Base-by-base conservation (phyloP, 2,329 filamentous ascomycete species). In the Tolypocladium inflatum region DNA sequence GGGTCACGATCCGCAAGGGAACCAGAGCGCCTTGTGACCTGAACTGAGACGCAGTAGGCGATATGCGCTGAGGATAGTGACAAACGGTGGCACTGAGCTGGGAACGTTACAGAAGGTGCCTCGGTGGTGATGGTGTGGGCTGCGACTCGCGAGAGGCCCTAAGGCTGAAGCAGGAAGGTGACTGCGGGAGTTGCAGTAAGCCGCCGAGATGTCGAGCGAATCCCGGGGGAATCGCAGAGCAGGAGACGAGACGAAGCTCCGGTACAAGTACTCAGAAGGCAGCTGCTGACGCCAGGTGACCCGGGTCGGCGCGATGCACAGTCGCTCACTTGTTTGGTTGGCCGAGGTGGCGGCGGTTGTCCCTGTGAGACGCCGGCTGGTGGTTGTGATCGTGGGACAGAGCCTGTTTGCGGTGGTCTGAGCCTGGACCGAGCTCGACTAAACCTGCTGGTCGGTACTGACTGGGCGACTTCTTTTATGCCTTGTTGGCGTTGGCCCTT, bases 121-220 rank as follows among this genome's bases (percentile, higher is more conserved):
- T 30, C 48, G 48, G 21, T 26, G 21, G 45, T 33, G 54, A 42
- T 17, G 37, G 43, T 9, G 45, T 19, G 45, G 23, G 43, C 15
- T 30, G 26, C 23, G 6, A 13, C 26, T 33, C 19, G 30, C 8
- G 3, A 21, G 54, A 30, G 59, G 30, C 41, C 21, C 60, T 35
- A 56, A 52, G 41, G 55, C 61, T 58, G 13, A 58, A 61, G 57
- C n/a, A 37, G 62, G 62, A 61, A 63, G 62, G 62, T 63, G 59
- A 48, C 55, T 39, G 56, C 35, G 21, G 33, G n/a, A 45, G 41
- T 41, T 13, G 51, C 57, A 52, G 55, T 37, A 35, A 41, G 30
- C 7, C 35, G 41, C 42, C 50, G 41, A 45, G 43, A 54, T 52
- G 50, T 37, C 26, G 17, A 26, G 30, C 30, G 19, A 21, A 35